Conservation (phyloP, 78 protist species). For the Bigelowiella natans region DNA sequence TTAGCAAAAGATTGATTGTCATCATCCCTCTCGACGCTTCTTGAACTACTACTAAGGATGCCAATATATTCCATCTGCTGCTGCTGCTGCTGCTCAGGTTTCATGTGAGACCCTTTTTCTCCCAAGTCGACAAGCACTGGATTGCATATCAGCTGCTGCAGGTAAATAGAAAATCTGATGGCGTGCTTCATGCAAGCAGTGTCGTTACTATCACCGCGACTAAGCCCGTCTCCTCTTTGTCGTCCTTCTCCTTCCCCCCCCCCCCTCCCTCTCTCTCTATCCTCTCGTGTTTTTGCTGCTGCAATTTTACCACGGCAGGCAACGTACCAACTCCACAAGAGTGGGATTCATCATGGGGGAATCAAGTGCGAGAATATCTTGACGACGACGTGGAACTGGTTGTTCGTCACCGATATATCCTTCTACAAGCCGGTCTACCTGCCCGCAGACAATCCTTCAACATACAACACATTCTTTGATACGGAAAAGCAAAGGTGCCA, state of each 20-base stretch:
- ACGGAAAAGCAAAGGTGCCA: background rate
- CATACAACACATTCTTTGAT: background rate
- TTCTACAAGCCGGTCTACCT: background rate
- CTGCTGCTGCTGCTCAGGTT: no score
- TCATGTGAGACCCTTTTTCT: background rate
- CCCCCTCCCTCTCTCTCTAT: no score
- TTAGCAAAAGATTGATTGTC: background rate
- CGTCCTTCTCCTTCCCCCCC: no score
- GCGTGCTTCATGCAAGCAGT: background rate
- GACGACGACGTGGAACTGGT: background rate
- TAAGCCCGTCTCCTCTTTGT: no score
- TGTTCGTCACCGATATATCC: background rate
- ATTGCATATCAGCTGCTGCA: background rate
- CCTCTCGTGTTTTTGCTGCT: no score
- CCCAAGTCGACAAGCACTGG: background rate
- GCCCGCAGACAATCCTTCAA: background rate
- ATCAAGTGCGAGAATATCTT: background rate
- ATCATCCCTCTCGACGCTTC: no score
- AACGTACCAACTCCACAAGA: background rate
- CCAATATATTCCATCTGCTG: no score
- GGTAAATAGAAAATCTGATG: background rate
- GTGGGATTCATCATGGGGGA: background rate
- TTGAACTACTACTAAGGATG: no score
- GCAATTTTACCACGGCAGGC: no score
- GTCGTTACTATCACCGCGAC: background rate